Evolutionary conservation across 768 basidiomycete genomes (phyloP).

Genomic region (Russula sp.): DNA sequence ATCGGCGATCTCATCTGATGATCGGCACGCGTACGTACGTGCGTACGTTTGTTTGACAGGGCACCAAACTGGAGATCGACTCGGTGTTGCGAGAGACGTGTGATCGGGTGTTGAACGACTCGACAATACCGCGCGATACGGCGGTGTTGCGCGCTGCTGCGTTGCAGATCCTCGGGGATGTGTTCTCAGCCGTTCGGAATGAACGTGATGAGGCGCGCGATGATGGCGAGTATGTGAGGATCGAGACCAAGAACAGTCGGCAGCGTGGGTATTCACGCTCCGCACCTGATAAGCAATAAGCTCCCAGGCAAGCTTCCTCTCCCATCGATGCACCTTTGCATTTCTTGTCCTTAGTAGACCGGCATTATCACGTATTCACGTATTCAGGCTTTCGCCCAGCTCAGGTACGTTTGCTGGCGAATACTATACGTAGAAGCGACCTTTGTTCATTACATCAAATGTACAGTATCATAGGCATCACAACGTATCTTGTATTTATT

Average conservation of each 20-base stretch:
- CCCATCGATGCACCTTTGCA: neutral
- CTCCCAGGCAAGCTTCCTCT: too few species aligned
- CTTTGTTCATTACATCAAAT: conserved; percentile 17
- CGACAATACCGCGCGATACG: conserved; percentile 51
- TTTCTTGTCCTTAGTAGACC: neutral
- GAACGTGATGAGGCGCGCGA: conserved; percentile 48
- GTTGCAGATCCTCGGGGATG: conserved; percentile 80
- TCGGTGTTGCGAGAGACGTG: conserved; percentile 87
- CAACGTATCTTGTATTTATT: conserved; percentile 1
- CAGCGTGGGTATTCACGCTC: conserved; percentile 34
- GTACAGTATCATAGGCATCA: conserved; percentile 18
- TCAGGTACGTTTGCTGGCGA: neutral
- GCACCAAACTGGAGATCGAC: conserved; percentile 88
- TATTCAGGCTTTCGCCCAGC: neutral
- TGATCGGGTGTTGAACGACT: conserved; percentile 69
- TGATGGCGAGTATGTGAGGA: conserved; percentile 77
- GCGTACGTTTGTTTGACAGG: conserved; percentile 43
- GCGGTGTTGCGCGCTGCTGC: conserved; percentile 73
- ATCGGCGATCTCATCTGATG: neutral
- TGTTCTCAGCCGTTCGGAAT: conserved; percentile 67
- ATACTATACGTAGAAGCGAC: conserved; percentile 7
- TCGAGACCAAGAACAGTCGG: conserved; percentile 72
- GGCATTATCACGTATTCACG: too few species aligned
- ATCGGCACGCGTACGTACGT: neutral
- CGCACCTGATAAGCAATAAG: neutral